phyloP scores from a whole-genome alignment of 306 rosid genomes.

The Sindora glabra region DNA sequence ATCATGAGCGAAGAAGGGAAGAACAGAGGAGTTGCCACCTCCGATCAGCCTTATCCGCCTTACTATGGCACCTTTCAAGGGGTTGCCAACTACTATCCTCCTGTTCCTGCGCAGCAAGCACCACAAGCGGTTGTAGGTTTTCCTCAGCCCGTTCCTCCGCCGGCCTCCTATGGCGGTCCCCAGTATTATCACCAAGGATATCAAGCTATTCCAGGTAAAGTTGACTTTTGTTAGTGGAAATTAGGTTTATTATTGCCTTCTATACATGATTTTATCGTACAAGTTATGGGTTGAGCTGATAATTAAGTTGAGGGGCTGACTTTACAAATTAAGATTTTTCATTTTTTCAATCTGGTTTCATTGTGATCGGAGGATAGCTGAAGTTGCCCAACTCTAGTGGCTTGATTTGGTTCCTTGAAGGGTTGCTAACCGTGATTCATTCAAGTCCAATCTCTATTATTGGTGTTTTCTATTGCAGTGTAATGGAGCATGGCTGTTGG shows the following conservation, averaged over 20 bases:
- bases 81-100: slow-evolving; percentile 58
- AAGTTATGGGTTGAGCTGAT: neutral
- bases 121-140: slow-evolving; percentile 35
- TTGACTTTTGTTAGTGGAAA: neutral
- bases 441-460: neutral
- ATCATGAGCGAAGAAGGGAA: slow-evolving; percentile 48
- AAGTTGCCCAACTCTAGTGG: too few relatives aligned
- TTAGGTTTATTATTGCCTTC: neutral
- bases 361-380: too few relatives aligned
- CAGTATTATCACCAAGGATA: slow-evolving; percentile 34
- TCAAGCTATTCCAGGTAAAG: slow-evolving; percentile 43
- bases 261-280: too few relatives aligned
- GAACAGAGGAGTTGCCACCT: slow-evolving; percentile 11
- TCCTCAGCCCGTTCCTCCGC: slow-evolving; percentile 41
- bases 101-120: slow-evolving; percentile 28
- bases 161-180: slow-evolving; percentile 11
- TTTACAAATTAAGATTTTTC: too few relatives aligned
- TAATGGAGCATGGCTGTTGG: neutral
- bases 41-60: slow-evolving; percentile 31
- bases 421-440: neutral
- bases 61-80: slow-evolving; percentile 89
- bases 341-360: too few relatives aligned
- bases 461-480: neutral
- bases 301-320: neutral
- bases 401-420: neutral